Conservation (phyloP, 768 basidiomycete genomes). For the Termitomyces sp. region DNA sequence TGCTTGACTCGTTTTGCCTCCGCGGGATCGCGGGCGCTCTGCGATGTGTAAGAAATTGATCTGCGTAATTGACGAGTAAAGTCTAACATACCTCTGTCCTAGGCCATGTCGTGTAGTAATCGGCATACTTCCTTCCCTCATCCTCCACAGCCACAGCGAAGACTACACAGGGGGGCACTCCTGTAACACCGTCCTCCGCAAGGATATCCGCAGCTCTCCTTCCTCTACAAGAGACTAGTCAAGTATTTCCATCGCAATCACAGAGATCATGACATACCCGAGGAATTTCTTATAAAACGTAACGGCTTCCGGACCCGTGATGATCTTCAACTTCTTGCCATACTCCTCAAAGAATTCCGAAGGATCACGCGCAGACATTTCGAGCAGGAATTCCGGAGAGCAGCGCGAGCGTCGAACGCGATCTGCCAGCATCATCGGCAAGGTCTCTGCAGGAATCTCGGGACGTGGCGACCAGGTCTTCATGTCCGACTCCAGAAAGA, state of each 20-base stretch:
- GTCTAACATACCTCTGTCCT: conserved; percentile 31
- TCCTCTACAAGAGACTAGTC: conserved; percentile 8
- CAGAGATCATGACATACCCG: conserved; percentile 26
- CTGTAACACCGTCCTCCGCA: conserved; percentile 8
- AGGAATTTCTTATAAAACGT: conserved; percentile 38
- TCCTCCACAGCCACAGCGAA: conserved; percentile 41
- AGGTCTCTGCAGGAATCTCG: conserved; percentile 22
- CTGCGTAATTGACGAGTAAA: neutral
- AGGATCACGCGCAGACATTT: conserved; percentile 30
- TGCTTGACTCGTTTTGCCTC: conserved; percentile 17
- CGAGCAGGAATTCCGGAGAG: conserved; percentile 42
- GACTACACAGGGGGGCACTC: conserved; percentile 30
- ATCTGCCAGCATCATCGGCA: conserved; percentile 31
- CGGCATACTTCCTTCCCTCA: conserved; percentile 37
- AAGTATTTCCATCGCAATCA: neutral
- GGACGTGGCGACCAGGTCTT: conserved; percentile 12
- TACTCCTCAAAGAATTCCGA: conserved; percentile 25
- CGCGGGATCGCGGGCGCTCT: conserved; percentile 10
- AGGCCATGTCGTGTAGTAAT: conserved; percentile 51
- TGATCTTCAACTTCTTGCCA: conserved; percentile 36
- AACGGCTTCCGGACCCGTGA: conserved; percentile 38
- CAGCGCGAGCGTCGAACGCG: conserved; percentile 40
- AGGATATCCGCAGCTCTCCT: conserved; percentile 13
- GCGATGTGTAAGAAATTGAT: neutral
- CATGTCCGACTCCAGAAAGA: conserved; percentile 7